A percentile compares a stretch with the other conserved stretches of the same genome.
Evolutionary conservation across 2,329 filamentous ascomycete genomes (phyloP).

Genomic region (Aspergillus brunneoviolaceus): DNA sequence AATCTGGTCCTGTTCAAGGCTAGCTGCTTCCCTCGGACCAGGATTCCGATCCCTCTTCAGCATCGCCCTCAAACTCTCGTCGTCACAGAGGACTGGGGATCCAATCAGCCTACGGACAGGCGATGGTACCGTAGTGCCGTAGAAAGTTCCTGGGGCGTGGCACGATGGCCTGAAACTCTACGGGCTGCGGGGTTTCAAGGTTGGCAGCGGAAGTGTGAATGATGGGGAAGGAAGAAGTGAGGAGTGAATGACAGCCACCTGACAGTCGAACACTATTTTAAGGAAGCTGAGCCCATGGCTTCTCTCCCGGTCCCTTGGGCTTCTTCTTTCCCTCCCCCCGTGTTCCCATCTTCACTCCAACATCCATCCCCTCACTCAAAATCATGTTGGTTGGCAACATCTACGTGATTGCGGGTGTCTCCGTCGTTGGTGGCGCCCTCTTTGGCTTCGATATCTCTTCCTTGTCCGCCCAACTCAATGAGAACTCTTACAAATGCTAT

Average conservation of each 20-base stretch:
- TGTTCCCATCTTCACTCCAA: neutral
- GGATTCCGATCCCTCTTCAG: slow-evolving; percentile 2
- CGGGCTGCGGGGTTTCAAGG: neutral
- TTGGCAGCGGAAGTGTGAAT: neutral
- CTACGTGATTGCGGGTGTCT: slow-evolving; percentile 58
- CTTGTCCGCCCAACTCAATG: slow-evolving; percentile 34
- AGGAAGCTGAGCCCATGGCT: neutral
- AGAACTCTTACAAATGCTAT: slow-evolving; percentile 63
- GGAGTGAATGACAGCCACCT: slow-evolving; percentile 1
- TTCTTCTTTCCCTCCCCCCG: neutral
- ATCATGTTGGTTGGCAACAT: slow-evolving; percentile 48
- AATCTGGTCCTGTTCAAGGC: neutral
- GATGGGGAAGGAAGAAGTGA: too few species aligned
- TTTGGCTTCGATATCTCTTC: slow-evolving; percentile 40
- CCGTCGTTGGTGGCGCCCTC: slow-evolving; percentile 40
- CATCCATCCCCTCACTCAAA: neutral
- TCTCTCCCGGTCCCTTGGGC: neutral
- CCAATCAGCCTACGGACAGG: neutral
- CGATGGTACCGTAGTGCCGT: neutral
- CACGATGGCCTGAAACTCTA: neutral
- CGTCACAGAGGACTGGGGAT: neutral
- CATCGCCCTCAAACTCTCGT: neutral
- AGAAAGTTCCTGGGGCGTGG: neutral
- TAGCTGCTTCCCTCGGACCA: neutral
- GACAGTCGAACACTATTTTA: neutral